Conservation (phyloP, 345 rosid species). For the Passiflora organensis region DNA sequence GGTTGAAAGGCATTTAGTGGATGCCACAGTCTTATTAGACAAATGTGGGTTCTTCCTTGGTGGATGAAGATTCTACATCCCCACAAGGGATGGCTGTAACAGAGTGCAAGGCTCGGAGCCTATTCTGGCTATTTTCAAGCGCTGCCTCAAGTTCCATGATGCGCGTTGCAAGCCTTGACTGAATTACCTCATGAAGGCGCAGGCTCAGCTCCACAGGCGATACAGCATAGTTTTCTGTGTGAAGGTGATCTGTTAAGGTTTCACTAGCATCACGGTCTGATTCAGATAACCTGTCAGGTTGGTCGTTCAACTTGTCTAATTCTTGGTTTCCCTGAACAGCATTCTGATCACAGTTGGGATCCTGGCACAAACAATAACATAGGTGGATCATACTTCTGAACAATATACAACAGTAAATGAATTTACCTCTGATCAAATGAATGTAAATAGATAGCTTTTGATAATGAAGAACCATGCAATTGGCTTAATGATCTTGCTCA, state of each 20-base stretch:
- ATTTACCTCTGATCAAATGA: too few species aligned
- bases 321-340: constrained; percentile 7
- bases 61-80: too few species aligned
- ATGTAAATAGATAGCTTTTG: too few species aligned
- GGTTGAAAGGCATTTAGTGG: too few species aligned
- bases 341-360: constrained; percentile 8
- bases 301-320: neutral
- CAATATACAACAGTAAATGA: too few species aligned
- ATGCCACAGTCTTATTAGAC: too few species aligned
- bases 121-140: constrained; percentile 22
- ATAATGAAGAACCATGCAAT: too few species aligned
- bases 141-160: constrained; percentile 34
- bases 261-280: constrained; percentile 13
- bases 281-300: constrained; percentile 9
- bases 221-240: constrained; percentile 14
- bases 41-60: too few species aligned
- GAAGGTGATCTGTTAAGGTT: neutral
- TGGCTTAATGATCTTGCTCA: too few species aligned
- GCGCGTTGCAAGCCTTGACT: constrained; percentile 24
- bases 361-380: too few species aligned
- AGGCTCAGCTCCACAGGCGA: constrained; percentile 27
- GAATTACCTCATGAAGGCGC: constrained; percentile 32
- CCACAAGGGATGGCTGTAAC: too few species aligned
- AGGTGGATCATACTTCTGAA: too few species aligned
- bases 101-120: constrained; percentile 15